Evolutionary conservation across 352 stramenopile genomes (phyloP), one percentile per base, ranked within the genome.

Genomic region (Peronospora farinosa): DNA sequence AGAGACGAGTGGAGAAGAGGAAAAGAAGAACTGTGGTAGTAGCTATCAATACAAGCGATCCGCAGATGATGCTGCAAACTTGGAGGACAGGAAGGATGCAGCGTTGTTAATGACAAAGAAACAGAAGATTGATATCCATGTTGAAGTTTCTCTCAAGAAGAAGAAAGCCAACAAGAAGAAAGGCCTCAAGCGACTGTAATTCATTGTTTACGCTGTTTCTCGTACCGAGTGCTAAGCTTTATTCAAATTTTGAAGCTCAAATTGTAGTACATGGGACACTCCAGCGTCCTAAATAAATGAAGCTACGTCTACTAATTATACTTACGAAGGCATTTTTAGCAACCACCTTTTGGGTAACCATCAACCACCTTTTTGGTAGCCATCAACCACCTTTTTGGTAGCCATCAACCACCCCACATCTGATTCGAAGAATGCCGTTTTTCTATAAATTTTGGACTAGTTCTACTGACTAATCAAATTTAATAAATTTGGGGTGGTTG

Each of bases 151-250:
- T 4, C 56, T 67, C 23, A 72, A 80, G 39, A 90, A 88, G 54
- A 90, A 88, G 56, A 83, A 79, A 30, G 65, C 59, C 36, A 63
- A 49, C 41, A 75, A 86, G 60, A 86, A 87, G 69, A 88, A 87
- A 67, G 55, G 57, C 47, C 73, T 90, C 57, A 80, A 78, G 52
- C 72, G 79, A 25, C 65, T 90, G 15, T 90, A 56, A 54, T 31
- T 46, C 38, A 3, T 6, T 28, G 32, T 19, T 5, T 40, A 9
- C 36, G 11, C 13, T 32, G 31, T 16, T 30, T 15, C 7, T 16
- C n/a, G 19, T 25, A 41, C 32, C 53, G 33, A 25, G 43, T 17
- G 2, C 15, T 10, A 37, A 15, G 16, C 13, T 40, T 45, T 25
- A 46, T 32, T 27, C 10, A 30, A 37, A 51, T 17, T 57, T 63